Conservation (phyloP, 768 basidiomycete species). For the Agaricus subrufescens region DNA sequence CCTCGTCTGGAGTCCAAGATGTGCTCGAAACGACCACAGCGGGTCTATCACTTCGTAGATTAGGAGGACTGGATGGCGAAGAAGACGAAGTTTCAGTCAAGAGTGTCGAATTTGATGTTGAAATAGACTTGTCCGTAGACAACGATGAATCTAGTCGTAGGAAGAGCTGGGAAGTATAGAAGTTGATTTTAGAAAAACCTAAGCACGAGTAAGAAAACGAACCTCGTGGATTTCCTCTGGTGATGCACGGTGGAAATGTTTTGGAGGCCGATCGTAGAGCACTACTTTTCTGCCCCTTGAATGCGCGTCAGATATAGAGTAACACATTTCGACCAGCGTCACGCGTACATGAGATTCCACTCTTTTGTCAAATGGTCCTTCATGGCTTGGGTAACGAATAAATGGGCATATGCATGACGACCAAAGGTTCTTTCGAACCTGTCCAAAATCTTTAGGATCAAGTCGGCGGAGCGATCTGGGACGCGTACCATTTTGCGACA, state of each 20-base stretch:
- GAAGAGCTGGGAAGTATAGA: constrained; percentile 38
- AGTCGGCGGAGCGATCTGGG: background rate
- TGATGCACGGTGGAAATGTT: constrained; percentile 70
- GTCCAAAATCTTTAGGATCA: background rate
- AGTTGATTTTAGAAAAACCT: background rate
- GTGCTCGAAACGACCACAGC: constrained; percentile 90
- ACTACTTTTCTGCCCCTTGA: constrained; percentile 73
- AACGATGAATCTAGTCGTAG: constrained; percentile 36
- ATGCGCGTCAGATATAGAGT: background rate
- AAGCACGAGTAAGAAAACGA: constrained; percentile 11
- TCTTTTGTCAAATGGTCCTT: constrained; percentile 58
- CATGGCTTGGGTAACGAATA: constrained; percentile 94
- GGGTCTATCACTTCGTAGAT: constrained; percentile 67
- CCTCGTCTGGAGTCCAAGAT: constrained; percentile 97
- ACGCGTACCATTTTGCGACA: constrained; percentile 66
- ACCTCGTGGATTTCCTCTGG: constrained; percentile 78
- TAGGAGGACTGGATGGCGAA: constrained; percentile 30
- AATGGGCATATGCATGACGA: constrained; percentile 74
- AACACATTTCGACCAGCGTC: background rate
- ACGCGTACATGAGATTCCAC: constrained; percentile 73
- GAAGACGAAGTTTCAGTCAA: constrained; percentile 42
- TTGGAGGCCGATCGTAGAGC: constrained; percentile 87
- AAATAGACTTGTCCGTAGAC: constrained; percentile 45
- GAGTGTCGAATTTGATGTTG: constrained; percentile 56
- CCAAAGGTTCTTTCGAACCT: constrained; percentile 90